Evolutionary conservation across 257 asterid genomes (phyloP).

Genomic region (Penstemon eatonii): DNA sequence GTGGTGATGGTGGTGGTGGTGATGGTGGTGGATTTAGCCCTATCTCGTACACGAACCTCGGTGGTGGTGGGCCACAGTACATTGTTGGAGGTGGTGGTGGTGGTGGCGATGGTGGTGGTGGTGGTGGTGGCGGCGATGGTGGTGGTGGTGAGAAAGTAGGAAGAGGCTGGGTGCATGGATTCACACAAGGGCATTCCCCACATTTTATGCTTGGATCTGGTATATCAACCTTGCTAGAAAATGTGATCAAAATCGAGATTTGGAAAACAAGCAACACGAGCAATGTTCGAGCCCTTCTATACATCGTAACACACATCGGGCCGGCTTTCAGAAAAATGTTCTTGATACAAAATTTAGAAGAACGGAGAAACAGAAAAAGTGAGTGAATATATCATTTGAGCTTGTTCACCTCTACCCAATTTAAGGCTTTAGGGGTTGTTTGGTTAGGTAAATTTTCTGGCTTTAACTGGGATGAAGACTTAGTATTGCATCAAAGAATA

Average conservation of each 20-base stretch:
- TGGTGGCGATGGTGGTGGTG: conserved; percentile 22
- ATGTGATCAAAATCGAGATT: background rate
- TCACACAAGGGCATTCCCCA: conserved; percentile 70
- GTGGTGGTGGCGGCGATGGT: conserved; percentile 22
- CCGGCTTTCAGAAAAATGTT: background rate
- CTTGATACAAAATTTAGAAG: background rate
- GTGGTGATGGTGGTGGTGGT: conserved; percentile 27
- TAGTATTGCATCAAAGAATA: conserved; percentile 33
- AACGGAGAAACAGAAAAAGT: conserved; percentile 13
- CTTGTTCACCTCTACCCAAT: conserved; percentile 17
- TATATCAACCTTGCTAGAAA: conserved; percentile 26
- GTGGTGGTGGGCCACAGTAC: conserved; percentile 28
- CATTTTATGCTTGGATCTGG: conserved; percentile 52
- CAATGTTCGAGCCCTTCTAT: conserved; percentile 20
- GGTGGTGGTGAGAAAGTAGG: conserved; percentile 35
- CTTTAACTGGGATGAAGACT: conserved; percentile 36
- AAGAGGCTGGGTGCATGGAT: conserved; percentile 46
- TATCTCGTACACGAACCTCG: conserved; percentile 27
- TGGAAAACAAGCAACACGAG: conserved; percentile 26
- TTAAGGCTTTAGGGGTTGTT: conserved; percentile 18
- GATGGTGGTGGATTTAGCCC: background rate
- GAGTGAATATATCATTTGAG: conserved; percentile 7
- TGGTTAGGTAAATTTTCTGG: conserved; percentile 29
- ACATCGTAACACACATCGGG: conserved; percentile 18
- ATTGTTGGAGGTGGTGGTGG: conserved; percentile 17